Base-by-base conservation (phyloP, 441 rosid species). In the Gossypium schwendimanii region DNA sequence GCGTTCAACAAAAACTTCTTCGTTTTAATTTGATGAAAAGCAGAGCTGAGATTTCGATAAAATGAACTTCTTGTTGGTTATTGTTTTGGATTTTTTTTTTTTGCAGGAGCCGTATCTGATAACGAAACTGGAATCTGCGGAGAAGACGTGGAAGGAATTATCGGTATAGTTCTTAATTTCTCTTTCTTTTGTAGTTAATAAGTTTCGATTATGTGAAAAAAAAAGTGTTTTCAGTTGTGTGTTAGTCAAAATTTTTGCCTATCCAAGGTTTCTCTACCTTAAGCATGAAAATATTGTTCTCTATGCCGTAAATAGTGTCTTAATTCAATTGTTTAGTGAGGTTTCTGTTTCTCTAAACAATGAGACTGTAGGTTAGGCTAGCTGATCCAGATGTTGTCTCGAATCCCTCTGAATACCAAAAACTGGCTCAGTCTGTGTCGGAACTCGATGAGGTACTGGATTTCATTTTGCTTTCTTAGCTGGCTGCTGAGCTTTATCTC, bases 111-210 rank as follows among this genome's bases (percentile, higher is more conserved):
- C 97, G 2, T 87, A 85, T 69, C 78, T 92, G 78, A 76, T 88
- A 50, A 83, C 79, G 24, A 94, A 94, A 85, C 87, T 94, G 83
- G 91, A 92, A 78, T 92, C 98, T 55, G 97, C 94, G 0, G 97
- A 88, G 88, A 94, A 85, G 82, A 92, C 97, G 2, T 92, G 98
- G 97, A 90, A 92, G 71, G 98, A 91, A 62, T 74, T 94, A 64
- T 90, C 98, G 75, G 97, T 94, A 75, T n/a, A 87, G 59, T 75
- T 74, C 66, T 18, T 31, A 44, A 17, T 23, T 10, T 7, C 10
- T 39, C 23, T 62, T 20, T 18, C 6, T 62, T 62, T 17, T 53
- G 6, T 52, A 11, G 7, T 70, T 3, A 33, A 36, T 6, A 71
- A 36, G 41, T 45, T 73, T 31, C 72, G 3, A 9, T 52, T 28